Base-by-base conservation (phyloP, 257 asterid species). In the Handroanthus guayacan region DNA sequence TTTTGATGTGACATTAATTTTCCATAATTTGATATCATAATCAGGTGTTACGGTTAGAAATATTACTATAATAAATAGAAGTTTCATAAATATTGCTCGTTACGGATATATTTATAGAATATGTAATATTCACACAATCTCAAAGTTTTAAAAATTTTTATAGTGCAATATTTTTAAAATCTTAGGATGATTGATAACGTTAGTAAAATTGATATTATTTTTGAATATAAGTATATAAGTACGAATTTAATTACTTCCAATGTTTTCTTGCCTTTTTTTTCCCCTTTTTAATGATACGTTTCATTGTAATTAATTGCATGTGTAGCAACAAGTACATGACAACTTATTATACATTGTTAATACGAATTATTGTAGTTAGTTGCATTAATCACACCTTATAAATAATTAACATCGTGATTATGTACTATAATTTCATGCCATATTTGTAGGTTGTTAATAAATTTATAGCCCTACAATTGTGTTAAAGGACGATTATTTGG, bases 291-390 rank as follows among this genome's bases (percentile, higher is more conserved):
- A 57, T 67, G n/a, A 76, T 57, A 43, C 55, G 14, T 25, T 38
- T 1, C 34, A 68, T 18, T 55, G 34, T 61, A 34, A 71, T 55
- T 34, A n/a, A 62, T 62, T 13, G 61, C 63, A 61, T 34, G 76
- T 48, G 76, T 48, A 13, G n/a, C 56, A 60, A 47, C 37, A 62
- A 52, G 70, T 58, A 47, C 52, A 55, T 43, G 36, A 38, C 66
- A 48, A 60, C 14, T 69, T 54, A 75, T 60, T 41, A 8, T 41
- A 4, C 4, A 4, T 69, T 64, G 18, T 8, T 67, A 65, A 1
- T 34, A 41, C 55, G 39, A 3, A 75, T 61, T 62, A 62, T 69
- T 50, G 34, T 16, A 16, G 44, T 57, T 57, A 64, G 9, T 63
- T 51, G n/a, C 13, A 11, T 64, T 63, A 50, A 2, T 45, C 44